Evolutionary conservation across 1,284 basidiomycete species (phyloP).

Genomic region (Rhodofomes roseus): DNA sequence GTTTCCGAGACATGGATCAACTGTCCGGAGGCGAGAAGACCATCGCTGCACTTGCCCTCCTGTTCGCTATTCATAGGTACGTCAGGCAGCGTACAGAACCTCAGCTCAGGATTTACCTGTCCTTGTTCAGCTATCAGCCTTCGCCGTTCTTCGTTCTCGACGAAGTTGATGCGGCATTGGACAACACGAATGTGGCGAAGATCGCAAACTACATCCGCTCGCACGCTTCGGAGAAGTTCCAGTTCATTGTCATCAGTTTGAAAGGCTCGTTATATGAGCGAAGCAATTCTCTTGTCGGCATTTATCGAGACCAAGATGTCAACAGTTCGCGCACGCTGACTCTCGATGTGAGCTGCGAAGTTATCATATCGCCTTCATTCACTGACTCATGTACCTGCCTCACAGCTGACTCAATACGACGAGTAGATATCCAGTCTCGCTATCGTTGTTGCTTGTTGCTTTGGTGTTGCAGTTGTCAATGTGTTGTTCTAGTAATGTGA

Average conservation of each 20-base stretch:
- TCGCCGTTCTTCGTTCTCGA: slow-evolving; percentile 99
- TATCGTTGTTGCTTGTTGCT: neutral
- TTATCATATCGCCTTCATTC: neutral
- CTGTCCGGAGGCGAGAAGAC: slow-evolving; percentile 98
- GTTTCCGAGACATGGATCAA: slow-evolving; percentile 99
- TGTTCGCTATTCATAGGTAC: slow-evolving; percentile 95
- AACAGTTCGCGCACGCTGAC: slow-evolving; percentile 90
- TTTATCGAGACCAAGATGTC: slow-evolving; percentile 90
- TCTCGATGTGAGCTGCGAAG: slow-evolving; percentile 68
- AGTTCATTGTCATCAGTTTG: slow-evolving; percentile 96
- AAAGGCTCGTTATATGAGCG: slow-evolving; percentile 90
- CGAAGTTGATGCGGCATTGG: slow-evolving; percentile 96
- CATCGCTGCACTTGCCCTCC: slow-evolving; percentile 90
- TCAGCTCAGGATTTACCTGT: slow-evolving; percentile 6
- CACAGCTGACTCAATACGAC: slow-evolving; percentile 42
- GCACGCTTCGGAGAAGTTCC: slow-evolving; percentile 79
- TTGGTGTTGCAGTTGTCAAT: neutral
- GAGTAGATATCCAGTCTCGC: slow-evolving; percentile 10
- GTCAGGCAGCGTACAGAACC: slow-evolving; percentile 2
- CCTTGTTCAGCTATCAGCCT: slow-evolving; percentile 77
- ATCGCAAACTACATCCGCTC: slow-evolving; percentile 87
- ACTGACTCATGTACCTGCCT: slow-evolving; percentile 3
- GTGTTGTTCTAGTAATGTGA: neutral
- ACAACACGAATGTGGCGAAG: slow-evolving; percentile 94
- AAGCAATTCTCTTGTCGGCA: slow-evolving; percentile 88